Conservation (phyloP, 345 rosid species). For the Aethionema arabicum region DNA sequence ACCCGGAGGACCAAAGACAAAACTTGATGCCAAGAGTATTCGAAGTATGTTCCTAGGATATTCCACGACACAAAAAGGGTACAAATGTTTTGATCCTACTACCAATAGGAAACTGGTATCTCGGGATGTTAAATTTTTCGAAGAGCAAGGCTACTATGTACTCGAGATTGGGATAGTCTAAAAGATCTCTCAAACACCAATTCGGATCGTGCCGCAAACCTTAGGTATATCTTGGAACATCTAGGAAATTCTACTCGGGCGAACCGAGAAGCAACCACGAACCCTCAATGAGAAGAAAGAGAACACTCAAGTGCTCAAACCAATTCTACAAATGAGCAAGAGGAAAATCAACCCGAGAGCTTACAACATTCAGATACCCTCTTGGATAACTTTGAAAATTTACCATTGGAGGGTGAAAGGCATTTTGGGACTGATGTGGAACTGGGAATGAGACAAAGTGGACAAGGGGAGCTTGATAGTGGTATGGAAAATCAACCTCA, state of each 20-base stretch:
- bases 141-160: neutral
- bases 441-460: neutral
- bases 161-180: neutral
- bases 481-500: neutral
- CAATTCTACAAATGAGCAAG: too few relatives aligned
- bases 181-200: neutral
- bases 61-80: neutral
- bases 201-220: neutral
- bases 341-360: too few relatives aligned
- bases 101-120: neutral
- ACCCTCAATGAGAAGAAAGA: neutral
- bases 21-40: neutral
- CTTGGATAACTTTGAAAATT: too few relatives aligned
- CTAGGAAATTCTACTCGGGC: neutral
- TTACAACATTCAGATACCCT: too few relatives aligned
- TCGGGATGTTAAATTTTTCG: neutral
- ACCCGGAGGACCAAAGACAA: neutral
- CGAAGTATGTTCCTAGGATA: too few relatives aligned
- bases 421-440: neutral
- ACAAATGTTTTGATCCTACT: neutral
- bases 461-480: neutral
- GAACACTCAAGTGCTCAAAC: neutral
- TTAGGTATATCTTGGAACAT: neutral
- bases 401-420: too few relatives aligned
- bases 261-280: neutral